Percentiles rank a stretch among this genome's conserved stretches.
phyloP scores from a whole-genome alignment of 495 filamentous ascomycete genomes.

The Xylaria flabelliformis region DNA sequence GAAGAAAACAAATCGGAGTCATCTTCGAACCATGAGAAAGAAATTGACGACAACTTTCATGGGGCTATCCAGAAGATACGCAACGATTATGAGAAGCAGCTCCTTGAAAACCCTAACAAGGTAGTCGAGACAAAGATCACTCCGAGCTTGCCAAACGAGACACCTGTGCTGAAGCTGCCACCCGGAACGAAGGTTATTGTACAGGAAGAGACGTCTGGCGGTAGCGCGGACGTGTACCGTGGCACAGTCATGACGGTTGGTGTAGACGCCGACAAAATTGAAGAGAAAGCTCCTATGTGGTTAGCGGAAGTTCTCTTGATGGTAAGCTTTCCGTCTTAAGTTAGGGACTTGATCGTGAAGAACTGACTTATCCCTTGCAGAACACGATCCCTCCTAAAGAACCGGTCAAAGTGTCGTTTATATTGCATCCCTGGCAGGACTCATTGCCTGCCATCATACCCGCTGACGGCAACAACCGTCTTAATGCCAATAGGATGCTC shows the following conservation, averaged over 20 bases:
- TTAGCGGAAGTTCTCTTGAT: conserved; percentile 86
- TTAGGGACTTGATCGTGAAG: not conserved
- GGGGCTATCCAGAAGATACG: conserved; percentile 81
- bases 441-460: conserved; percentile 72
- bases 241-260: conserved; percentile 82
- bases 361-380: conserved; percentile 47
- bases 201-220: conserved; percentile 92
- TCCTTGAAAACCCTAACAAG: conserved; percentile 60
- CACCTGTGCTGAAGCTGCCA: conserved; percentile 82
- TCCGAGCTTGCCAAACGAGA: conserved; percentile 82
- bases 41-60: conserved; percentile 80
- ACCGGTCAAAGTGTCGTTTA: conserved; percentile 90
- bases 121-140: conserved; percentile 68
- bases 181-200: conserved; percentile 84
- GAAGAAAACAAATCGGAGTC: conserved; percentile 64
- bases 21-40: conserved; percentile 81
- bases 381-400: conserved; percentile 88
- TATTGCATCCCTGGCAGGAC: conserved; percentile 84
- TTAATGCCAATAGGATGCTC: conserved; percentile 97
- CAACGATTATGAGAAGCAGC: conserved; percentile 74
- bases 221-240: conserved; percentile 88
- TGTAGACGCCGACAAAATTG: conserved; percentile 79
- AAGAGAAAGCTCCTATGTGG: conserved; percentile 87
- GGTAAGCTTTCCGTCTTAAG: conserved; percentile 48
- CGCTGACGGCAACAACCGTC: conserved; percentile 75